These are phyloP conservation scores for Dipteronia sinensis DNA, from an alignment of 345 rosid genomes.

Conservation along the genomic window DNA sequence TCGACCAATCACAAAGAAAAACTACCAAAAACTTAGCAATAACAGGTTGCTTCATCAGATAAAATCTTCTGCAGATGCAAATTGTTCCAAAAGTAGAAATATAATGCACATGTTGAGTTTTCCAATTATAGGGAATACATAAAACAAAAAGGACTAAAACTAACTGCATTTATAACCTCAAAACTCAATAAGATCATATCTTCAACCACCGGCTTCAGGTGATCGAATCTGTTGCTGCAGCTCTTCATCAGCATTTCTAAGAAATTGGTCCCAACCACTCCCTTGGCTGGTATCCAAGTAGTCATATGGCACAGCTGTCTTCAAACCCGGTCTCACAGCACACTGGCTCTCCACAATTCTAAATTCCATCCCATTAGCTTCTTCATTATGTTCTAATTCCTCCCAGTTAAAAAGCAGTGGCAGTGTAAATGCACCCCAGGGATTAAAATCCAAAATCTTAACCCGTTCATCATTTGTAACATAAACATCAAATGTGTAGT, in stretches of 20 bases:
- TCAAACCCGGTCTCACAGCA: constrained; percentile 59
- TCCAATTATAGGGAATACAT: not conserved
- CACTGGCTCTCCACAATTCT: constrained; percentile 71
- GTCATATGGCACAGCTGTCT: constrained; percentile 73
- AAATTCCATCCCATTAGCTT: constrained; percentile 37
- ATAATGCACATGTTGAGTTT: not conserved
- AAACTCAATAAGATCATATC: not conserved
- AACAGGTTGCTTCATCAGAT: not conserved
- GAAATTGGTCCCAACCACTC: constrained; percentile 83
- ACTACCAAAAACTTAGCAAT: no score
- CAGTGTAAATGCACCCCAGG: constrained; percentile 82
- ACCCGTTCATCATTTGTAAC: constrained; percentile 48
- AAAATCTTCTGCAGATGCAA: not conserved
- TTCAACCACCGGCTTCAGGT: constrained; percentile 34
- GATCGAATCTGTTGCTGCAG: constrained; percentile 34
- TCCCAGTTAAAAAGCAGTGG: constrained; percentile 75
- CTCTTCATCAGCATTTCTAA: constrained; percentile 59
- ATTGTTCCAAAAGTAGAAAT: not conserved
- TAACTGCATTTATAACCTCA: not conserved
- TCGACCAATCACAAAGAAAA: not conserved
- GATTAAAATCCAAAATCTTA: constrained; percentile 79
- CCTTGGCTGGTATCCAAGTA: constrained; percentile 64
- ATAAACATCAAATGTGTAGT: constrained; percentile 68
- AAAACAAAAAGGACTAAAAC: not conserved
- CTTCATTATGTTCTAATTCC: constrained; percentile 57